phyloP scores from a whole-genome alignment of 2,329 filamentous ascomycete genomes.

The Pseudocercospora vitis region DNA sequence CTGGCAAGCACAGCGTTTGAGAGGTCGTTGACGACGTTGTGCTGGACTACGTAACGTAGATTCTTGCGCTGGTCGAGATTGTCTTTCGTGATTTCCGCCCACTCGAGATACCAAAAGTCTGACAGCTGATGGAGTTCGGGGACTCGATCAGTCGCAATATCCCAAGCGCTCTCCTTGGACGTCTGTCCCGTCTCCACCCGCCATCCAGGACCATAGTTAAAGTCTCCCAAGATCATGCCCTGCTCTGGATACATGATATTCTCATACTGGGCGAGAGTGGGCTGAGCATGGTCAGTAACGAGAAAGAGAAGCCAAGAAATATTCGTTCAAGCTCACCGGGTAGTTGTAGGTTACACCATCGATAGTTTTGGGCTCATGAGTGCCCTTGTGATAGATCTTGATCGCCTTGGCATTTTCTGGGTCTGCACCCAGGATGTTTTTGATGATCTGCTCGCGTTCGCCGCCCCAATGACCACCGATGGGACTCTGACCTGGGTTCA shows the following conservation, averaged over 20 bases:
- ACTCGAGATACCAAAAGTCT: conserved; percentile 22
- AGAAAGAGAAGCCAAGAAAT: background rate
- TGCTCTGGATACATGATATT: conserved; percentile 8
- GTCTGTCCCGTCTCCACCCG: background rate
- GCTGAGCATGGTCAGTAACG: background rate
- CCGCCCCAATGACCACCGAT: background rate
- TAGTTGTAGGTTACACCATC: conserved; percentile 1
- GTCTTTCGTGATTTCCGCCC: conserved; percentile 15
- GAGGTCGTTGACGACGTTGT: conserved; percentile 14
- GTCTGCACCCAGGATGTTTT: background rate
- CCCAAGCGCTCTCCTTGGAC: background rate
- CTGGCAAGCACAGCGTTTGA: conserved; percentile 15
- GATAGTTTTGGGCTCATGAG: background rate
- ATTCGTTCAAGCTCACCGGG: conserved; percentile 7
- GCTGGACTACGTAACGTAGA: conserved; percentile 14
- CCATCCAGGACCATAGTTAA: conserved; percentile 10
- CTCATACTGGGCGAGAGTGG: conserved; percentile 5
- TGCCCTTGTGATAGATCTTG: background rate
- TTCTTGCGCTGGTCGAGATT: background rate
- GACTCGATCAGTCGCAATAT: background rate
- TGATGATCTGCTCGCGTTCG: background rate
- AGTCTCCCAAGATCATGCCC: conserved; percentile 11
- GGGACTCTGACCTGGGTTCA: background rate
- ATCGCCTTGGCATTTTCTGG: background rate
- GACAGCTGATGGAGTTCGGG: conserved; percentile 17